Conservation (phyloP, 176 grass and related monocot genomes). For the Rhynchospora breviuscula region DNA sequence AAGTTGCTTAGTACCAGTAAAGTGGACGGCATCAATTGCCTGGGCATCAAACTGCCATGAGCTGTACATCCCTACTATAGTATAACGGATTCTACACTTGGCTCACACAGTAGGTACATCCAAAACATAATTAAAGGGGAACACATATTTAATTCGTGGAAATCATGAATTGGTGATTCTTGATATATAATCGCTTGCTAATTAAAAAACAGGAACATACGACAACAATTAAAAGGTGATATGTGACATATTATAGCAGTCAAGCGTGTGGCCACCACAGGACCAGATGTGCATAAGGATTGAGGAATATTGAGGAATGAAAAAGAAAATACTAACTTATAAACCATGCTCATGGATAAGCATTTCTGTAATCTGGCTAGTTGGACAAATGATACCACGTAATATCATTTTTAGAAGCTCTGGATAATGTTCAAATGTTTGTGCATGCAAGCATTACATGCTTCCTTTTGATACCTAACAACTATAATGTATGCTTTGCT, state of each 20-base stretch:
- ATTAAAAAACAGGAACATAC: neutral
- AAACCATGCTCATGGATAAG: neutral
- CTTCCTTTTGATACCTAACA: neutral
- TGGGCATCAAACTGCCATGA: neutral
- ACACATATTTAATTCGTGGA: neutral
- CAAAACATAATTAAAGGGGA: neutral
- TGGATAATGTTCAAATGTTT: neutral
- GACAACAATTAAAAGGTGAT: neutral
- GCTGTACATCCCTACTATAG: neutral
- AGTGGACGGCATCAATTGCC: neutral
- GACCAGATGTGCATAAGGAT: neutral
- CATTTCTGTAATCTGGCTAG: neutral
- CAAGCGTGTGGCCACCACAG: constrained; percentile 11
- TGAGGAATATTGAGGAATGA: neutral
- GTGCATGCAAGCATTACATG: neutral
- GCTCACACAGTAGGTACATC: neutral
- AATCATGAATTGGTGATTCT: neutral
- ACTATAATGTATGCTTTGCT: neutral
- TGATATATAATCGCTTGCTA: neutral
- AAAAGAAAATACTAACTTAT: neutral
- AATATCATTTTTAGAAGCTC: neutral
- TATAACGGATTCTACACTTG: neutral
- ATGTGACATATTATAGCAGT: neutral
- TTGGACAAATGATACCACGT: no score
- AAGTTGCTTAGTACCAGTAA: neutral